Conservation (phyloP, 371 early-diverging fungal genomes). For the Smittium mucronatum region DNA sequence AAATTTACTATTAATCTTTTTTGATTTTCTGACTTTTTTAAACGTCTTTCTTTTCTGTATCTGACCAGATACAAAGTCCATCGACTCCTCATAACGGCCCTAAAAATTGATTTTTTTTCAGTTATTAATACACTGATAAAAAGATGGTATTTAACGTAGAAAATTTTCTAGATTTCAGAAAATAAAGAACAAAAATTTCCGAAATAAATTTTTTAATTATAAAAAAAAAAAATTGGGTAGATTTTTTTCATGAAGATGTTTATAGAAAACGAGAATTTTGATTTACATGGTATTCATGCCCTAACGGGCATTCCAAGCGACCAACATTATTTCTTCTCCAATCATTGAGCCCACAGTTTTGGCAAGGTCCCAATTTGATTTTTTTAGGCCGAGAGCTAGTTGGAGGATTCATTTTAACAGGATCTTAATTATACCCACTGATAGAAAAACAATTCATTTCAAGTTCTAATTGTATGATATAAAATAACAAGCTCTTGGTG, state of each 20-base stretch:
- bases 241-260: too few relatives aligned
- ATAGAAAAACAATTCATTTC: too few relatives aligned
- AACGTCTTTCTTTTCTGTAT: background rate
- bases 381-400: background rate
- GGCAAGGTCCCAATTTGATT: background rate
- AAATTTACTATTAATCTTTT: background rate
- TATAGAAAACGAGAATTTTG: too few relatives aligned
- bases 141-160: too few relatives aligned
- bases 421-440: too few relatives aligned
- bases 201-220: too few relatives aligned
- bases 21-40: background rate
- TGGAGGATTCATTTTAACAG: background rate
- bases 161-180: too few relatives aligned
- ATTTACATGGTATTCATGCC: constrained; percentile 1
- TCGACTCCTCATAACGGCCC: background rate
- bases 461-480: too few relatives aligned
- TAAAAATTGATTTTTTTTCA: background rate
- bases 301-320: background rate
- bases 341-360: background rate
- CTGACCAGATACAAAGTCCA: background rate
- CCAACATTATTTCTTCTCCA: constrained; percentile 4
- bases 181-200: too few relatives aligned
- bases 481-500: too few relatives aligned
- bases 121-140: too few relatives aligned
- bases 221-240: too few relatives aligned